Evolutionary conservation across 495 filamentous ascomycete genomes (phyloP), one percentile per base, ranked within the genome.

Genomic region (Lentithecium fluviatile): DNA sequence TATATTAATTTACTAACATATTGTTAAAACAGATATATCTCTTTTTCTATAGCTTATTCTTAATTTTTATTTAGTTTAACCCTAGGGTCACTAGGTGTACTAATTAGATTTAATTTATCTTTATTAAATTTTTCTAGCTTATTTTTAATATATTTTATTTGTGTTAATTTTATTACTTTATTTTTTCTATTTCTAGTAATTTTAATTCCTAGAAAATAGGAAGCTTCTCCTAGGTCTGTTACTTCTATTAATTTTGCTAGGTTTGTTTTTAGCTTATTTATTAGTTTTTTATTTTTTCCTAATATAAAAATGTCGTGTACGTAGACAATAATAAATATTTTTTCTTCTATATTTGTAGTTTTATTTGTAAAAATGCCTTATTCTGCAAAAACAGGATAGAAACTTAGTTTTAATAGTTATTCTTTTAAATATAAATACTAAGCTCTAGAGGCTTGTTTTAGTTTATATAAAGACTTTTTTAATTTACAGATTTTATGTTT

Each of bases 391-490:
- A n/a, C n/a, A n/a, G n/a, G n/a, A n/a, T n/a, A n/a, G n/a, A n/a
- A n/a, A n/a, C n/a, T n/a, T n/a, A n/a, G n/a, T n/a, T n/a, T 48
- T 48, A 17, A 13, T 48, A 48, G n/a, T 21, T 48, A 60, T 4
- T 29, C 37, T 7, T 42, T 45, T 49, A 70, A 32, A 23, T 45
- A 37, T 11, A 21, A 29, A 46, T 62, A 56, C 67, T 56, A 66
- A 42, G 55, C 12, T 46, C 52, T 21, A 23, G 66, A 25, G n/a
- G 62, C 52, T 46, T 70, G 62, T 40, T 70, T 68, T 19, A 70
- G 45, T 3, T 66, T 52, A 68, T n/a, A n/a, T n/a, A n/a, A n/a
- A n/a, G n/a, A n/a, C n/a, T n/a, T n/a, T n/a, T n/a, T n/a, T n/a
- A n/a, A n/a, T n/a, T n/a, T n/a, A n/a, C n/a, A n/a, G n/a, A n/a